Percentiles rank a stretch among this genome's conserved stretches.
These are phyloP conservation scores for Fraxinus americana DNA, from an alignment of 257 asterid species.

Conservation along the genomic window DNA sequence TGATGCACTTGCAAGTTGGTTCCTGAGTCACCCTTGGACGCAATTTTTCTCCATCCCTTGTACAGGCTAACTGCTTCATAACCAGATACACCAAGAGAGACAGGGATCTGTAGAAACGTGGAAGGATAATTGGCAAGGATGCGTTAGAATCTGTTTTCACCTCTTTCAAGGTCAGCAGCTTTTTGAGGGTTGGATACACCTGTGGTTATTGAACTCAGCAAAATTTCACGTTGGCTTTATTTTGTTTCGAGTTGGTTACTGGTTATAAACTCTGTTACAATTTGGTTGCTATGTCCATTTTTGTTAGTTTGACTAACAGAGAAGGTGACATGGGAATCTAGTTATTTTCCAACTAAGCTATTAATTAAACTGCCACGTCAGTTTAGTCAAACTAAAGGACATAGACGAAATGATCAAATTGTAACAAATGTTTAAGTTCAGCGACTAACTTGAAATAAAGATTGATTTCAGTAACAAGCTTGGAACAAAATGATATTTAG, in stretches of 20 bases:
- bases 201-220: not conserved
- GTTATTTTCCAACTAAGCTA: not conserved
- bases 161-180: not conserved
- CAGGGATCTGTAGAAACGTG: slow-evolving; percentile 63
- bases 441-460: not conserved
- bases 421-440: too few species aligned
- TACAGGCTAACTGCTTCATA: slow-evolving; percentile 70
- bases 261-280: not conserved
- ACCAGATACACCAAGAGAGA: slow-evolving; percentile 69
- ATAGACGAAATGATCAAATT: not conserved
- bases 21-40: slow-evolving; percentile 75
- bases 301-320: not conserved
- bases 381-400: not conserved
- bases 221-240: not conserved
- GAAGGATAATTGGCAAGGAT: not conserved
- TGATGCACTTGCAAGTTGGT: slow-evolving; percentile 65
- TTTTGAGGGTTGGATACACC: not conserved
- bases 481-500: too few species aligned
- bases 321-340: not conserved
- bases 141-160: not conserved
- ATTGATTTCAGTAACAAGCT: too few species aligned
- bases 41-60: slow-evolving; percentile 82
- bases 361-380: not conserved
- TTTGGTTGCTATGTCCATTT: not conserved
- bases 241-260: not conserved